Evolutionary conservation across 2,329 filamentous ascomycete genomes (phyloP).

Genomic region (Neophaeococcomyces aloes): DNA sequence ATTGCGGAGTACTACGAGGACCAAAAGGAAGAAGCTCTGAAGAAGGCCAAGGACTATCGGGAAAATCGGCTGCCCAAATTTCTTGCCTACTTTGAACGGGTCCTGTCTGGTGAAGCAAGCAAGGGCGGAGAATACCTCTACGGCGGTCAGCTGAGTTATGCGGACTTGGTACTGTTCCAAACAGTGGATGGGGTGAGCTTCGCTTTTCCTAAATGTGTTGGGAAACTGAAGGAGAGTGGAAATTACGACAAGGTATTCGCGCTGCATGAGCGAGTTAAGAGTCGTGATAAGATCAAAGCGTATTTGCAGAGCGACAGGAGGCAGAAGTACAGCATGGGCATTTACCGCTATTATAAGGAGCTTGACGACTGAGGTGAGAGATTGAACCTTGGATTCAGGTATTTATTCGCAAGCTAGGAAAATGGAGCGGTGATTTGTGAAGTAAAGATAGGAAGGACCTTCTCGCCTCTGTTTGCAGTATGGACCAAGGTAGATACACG

Average conservation of each 20-base stretch:
- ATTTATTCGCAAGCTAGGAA: too few species aligned
- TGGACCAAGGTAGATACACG: too few species aligned
- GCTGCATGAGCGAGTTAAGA: conserved; percentile 54
- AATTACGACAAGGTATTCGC: conserved; percentile 53
- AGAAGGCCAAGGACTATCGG: conserved; percentile 48
- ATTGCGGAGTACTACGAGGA: conserved; percentile 57
- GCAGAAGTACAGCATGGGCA: conserved; percentile 50
- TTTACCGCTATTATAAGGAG: conserved; percentile 65
- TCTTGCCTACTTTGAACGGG: conserved; percentile 58
- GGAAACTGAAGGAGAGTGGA: conserved; percentile 42
- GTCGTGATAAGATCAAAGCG: conserved; percentile 52
- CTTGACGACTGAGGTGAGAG: conserved; percentile 43
- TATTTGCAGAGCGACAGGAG: conserved; percentile 59
- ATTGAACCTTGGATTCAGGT: too few species aligned
- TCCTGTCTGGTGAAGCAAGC: conserved; percentile 48
- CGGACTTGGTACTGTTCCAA: conserved; percentile 65
- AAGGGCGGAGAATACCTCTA: conserved; percentile 56
- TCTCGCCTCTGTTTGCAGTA: too few species aligned
- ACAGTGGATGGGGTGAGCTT: conserved; percentile 49
- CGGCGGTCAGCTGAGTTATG: conserved; percentile 55
- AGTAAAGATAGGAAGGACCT: too few species aligned
- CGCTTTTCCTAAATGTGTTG: conserved; percentile 60
- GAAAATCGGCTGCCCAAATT: conserved; percentile 60
- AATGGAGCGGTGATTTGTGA: too few species aligned
- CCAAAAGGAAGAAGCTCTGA: conserved; percentile 57